Base-by-base conservation (phyloP, 352 stramenopile species). In the Pythium brachiatum region DNA sequence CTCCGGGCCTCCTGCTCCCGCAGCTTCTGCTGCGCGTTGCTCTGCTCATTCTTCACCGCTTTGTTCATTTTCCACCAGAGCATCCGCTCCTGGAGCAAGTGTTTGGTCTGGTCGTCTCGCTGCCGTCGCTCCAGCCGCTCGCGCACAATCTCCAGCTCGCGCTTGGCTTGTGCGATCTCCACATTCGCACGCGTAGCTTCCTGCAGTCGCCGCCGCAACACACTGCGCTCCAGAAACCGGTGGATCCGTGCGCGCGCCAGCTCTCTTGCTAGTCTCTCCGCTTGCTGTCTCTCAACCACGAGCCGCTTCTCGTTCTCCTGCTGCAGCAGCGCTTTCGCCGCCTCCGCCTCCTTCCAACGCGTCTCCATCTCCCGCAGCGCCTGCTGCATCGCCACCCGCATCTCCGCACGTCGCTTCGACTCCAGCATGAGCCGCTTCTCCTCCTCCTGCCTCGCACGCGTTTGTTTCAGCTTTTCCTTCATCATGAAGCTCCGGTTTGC, bases 371-470 rank as follows among this genome's bases (percentile, higher is more conserved):
- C 76, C 9, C 43, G 50, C 16, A 87, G 44, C 3, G 48, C 68
- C 13, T 53, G 31, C 32, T 81, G 61, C 69, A 82, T 77, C 25
- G 70, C 61, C 18, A 44, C 60, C 31, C 73, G 60, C 2, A 81
- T 36, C 25, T 84, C 65, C 0, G 52, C 56, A 2, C 62, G 65
- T 34, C 77, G 68, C 48, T 79, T 77, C 2, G 52, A 50, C 46
- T 89, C 75, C 1, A 77, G 48, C n/a, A 70, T 64, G 39, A 73
- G 70, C 0, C 56, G 71, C 21, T 69, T 78, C 52, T 78, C 64
- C 29, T 79, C 66, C 9, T 89, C 78, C 44, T 71, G 68, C 12
- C 75, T 74, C 1, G 71, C 71, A 29, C 86, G 83, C 3, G 76
- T 75, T 32, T 69, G 72, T n/a, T 70, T 66, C 0, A 86, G 51